Percentiles rank a stretch among this genome's conserved stretches.
Evolutionary conservation across 805 yeast genomes (phyloP).

Genomic region (Spathaspora arborariae): DNA sequence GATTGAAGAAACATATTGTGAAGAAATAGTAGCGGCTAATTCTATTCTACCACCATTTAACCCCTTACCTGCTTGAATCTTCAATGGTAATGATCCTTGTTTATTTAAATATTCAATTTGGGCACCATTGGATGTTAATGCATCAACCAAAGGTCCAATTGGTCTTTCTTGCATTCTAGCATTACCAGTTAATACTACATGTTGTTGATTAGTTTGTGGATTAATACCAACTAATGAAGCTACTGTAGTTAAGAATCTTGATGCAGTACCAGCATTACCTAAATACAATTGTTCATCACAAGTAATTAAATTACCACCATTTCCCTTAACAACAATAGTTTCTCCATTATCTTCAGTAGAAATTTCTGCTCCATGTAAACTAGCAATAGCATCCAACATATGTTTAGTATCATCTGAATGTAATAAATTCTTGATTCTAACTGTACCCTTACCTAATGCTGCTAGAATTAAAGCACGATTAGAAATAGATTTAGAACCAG

Average conservation of each 20-base stretch:
- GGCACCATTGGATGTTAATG: slow-evolving; percentile 78
- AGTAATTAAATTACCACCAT: slow-evolving; percentile 73
- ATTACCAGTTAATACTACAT: slow-evolving; percentile 82
- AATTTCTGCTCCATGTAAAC: slow-evolving; percentile 77
- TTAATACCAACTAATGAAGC: slow-evolving; percentile 71
- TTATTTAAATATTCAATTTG: slow-evolving; percentile 64
- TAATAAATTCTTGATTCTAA: slow-evolving; percentile 76
- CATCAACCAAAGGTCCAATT: slow-evolving; percentile 92
- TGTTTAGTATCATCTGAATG: slow-evolving; percentile 96
- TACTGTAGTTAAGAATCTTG: slow-evolving; percentile 88
- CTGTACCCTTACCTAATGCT: slow-evolving; percentile 83
- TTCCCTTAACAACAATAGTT: slow-evolving; percentile 78
- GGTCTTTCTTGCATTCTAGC: slow-evolving; percentile 98
- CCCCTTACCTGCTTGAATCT: slow-evolving; percentile 63
- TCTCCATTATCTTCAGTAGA: slow-evolving; percentile 86
- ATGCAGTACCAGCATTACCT: slow-evolving; percentile 98
- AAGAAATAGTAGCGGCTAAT: slow-evolving; percentile 92
- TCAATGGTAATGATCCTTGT: slow-evolving; percentile 83
- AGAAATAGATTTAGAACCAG: slow-evolving; percentile 96
- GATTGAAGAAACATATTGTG: slow-evolving; percentile 94
- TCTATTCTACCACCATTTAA: slow-evolving; percentile 90
- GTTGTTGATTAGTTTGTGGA: slow-evolving; percentile 23
- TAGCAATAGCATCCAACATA: slow-evolving; percentile 83
- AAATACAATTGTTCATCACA: slow-evolving; percentile 69
- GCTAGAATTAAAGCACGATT: slow-evolving; percentile 92